Evolutionary conservation across 2,329 filamentous ascomycete genomes (phyloP).

Genomic region (Trichoderma aggressivum): DNA sequence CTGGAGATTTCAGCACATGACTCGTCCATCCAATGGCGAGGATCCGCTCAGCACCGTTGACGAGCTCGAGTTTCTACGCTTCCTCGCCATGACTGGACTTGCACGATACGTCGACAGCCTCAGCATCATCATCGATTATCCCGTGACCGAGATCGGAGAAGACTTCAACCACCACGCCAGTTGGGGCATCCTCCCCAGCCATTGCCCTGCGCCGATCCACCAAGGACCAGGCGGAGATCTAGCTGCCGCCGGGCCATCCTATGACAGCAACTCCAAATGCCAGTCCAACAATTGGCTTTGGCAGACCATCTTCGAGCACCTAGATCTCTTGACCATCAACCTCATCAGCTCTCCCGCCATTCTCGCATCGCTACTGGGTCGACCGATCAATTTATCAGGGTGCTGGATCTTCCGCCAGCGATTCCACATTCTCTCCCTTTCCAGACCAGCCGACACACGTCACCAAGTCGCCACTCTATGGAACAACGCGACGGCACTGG

Average conservation of each 20-base stretch:
- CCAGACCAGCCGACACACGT: constrained; percentile 25
- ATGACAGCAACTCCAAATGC: constrained; percentile 1
- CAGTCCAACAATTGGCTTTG: constrained; percentile 47
- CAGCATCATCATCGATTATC: constrained; percentile 39
- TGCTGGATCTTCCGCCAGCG: constrained; percentile 62
- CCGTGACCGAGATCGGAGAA: constrained; percentile 25
- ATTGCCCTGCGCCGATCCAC: constrained; percentile 28
- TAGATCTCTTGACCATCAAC: constrained; percentile 53
- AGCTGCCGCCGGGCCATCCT: neutral
- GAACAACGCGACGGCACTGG: neutral
- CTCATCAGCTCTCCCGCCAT: constrained; percentile 60
- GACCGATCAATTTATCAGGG: constrained; percentile 54
- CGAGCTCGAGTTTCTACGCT: constrained; percentile 39
- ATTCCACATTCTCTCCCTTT: constrained; percentile 57
- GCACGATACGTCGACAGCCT: constrained; percentile 41
- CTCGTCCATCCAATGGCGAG: constrained; percentile 25
- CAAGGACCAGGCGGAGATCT: neutral
- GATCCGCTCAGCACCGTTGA: constrained; percentile 23
- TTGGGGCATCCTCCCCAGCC: constrained; percentile 33
- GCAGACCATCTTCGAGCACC: constrained; percentile 50
- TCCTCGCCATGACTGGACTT: constrained; percentile 36
- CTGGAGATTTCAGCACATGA: constrained; percentile 38
- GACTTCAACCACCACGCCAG: constrained; percentile 27
- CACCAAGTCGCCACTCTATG: neutral
- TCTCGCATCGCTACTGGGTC: constrained; percentile 58